phyloP scores from a whole-genome alignment of 1,284 basidiomycete species.

The Coniferiporia sulphurascens region DNA sequence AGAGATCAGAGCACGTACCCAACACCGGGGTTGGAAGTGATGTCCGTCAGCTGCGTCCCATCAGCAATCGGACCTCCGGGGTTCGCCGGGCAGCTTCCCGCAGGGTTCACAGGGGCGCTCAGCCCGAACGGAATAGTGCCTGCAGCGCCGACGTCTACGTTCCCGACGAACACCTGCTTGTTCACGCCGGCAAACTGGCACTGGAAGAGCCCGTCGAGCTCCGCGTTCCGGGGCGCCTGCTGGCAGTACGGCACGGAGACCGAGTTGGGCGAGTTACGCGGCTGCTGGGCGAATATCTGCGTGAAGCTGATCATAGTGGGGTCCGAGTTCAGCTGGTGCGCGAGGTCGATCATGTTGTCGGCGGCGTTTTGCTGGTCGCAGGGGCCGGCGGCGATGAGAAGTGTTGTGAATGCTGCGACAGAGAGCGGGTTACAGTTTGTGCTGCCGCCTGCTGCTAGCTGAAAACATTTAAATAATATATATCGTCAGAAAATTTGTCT shows the following conservation, averaged over 20 bases:
- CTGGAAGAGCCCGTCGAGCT: constrained; percentile 51
- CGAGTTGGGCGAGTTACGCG: constrained; percentile 44
- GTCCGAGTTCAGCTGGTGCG: constrained; percentile 50
- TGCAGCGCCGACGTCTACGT: constrained; percentile 31
- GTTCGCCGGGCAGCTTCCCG: constrained; percentile 47
- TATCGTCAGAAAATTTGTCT: not conserved
- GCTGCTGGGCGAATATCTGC: constrained; percentile 56
- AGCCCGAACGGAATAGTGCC: constrained; percentile 47
- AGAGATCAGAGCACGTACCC: constrained; percentile 15
- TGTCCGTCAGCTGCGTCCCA: constrained; percentile 25
- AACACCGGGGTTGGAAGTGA: constrained; percentile 18
- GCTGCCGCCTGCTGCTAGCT: constrained; percentile 44
- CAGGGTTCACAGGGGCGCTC: constrained; percentile 32
- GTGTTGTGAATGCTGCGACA: constrained; percentile 41
- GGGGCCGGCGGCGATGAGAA: constrained; percentile 32
- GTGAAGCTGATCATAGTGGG: constrained; percentile 52
- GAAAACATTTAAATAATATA: not conserved
- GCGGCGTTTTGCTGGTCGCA: constrained; percentile 62
- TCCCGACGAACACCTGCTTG: constrained; percentile 38
- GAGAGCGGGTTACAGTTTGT: constrained; percentile 50
- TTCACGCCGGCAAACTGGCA: constrained; percentile 50
- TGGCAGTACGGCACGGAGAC: constrained; percentile 50
- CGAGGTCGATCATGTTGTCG: constrained; percentile 56
- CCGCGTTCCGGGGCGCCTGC: constrained; percentile 40
- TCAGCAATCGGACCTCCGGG: constrained; percentile 30